Percentiles rank a stretch among this genome's conserved stretches.
Conservation (phyloP, 78 protist species). For the Dictyostelium discoideum region dicty_2.7 NC_007090.3:4152001-4152500, state of each 20-base stretch:
- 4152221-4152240: background rate
- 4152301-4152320: background rate
- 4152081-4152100: too few relatives aligned
- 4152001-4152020: too few relatives aligned
- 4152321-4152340: background rate
- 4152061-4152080: too few relatives aligned
- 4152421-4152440: slow-evolving; percentile 1
- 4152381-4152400: background rate
- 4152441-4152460: background rate
- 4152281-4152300: background rate
- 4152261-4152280: background rate
- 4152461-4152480: background rate
- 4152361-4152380: background rate
- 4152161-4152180: background rate
- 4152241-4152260: background rate
- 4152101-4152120: background rate
- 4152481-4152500: slow-evolving; percentile 15
- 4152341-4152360: background rate
- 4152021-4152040: too few relatives aligned
- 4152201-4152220: background rate
- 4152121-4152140: background rate
- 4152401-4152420: slow-evolving; percentile 7
- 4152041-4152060: too few relatives aligned
- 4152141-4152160: background rate
- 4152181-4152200: background rate